These are phyloP conservation scores for Paramecium pentaurelia DNA, from an alignment of 73 alveolate genomes.

Conservation along the genomic window DNA sequence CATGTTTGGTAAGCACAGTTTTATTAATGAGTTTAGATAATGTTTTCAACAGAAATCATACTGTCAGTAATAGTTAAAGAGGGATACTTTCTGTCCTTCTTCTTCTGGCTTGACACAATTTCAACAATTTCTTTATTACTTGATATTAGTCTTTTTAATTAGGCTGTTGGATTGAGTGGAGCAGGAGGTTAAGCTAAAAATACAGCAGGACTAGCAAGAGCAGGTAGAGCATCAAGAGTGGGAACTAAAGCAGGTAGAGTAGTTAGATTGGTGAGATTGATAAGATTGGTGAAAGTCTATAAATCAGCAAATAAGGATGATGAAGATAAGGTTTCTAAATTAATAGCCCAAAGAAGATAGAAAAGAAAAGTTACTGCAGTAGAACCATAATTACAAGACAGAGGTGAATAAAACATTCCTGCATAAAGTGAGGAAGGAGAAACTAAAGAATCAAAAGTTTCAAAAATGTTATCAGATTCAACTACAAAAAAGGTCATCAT, in stretches of 20 bases:
- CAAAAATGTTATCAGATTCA: conserved; percentile 63
- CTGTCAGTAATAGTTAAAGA: conserved; percentile 62
- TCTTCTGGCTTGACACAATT: conserved; percentile 76
- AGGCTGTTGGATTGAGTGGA: conserved; percentile 62
- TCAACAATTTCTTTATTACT: conserved; percentile 72
- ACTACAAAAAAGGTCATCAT: conserved; percentile 70
- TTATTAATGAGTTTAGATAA: conserved; percentile 10
- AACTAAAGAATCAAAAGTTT: conserved; percentile 67
- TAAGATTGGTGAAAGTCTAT: conserved; percentile 82
- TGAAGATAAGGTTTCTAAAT: conserved; percentile 9
- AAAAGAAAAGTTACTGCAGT: conserved; percentile 29
- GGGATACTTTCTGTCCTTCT: conserved; percentile 64
- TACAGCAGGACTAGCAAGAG: neutral
- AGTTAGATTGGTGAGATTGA: conserved; percentile 73
- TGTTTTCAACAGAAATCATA: conserved; percentile 70
- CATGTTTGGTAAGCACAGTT: conserved; percentile 54
- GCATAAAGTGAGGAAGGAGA: neutral
- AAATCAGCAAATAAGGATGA: conserved; percentile 63
- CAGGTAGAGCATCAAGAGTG: conserved; percentile 43
- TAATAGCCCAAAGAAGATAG: neutral
- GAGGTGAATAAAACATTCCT: neutral
- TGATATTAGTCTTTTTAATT: conserved; percentile 67
- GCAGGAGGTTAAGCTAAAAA: conserved; percentile 40
- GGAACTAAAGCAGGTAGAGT: conserved; percentile 76
- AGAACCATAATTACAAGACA: neutral